phyloP scores from a whole-genome alignment of 169 alveolate species.

The Plasmodium fragile region DNA sequence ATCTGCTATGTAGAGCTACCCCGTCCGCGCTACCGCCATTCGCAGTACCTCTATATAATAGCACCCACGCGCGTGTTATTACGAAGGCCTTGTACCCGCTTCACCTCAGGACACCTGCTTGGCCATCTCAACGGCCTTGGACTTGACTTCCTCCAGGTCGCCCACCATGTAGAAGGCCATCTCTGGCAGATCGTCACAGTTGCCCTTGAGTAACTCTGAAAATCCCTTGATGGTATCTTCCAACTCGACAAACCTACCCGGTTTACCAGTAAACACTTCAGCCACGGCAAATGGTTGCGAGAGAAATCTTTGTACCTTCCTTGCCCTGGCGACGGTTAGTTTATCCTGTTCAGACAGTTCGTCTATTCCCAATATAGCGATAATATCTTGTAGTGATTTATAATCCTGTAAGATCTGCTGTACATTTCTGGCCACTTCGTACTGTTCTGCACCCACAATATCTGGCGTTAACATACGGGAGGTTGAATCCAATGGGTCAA shows the following conservation, averaged over 20 bases:
- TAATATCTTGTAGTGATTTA: slow-evolving; percentile 95
- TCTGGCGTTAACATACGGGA: slow-evolving; percentile 95
- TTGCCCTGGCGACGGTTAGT: slow-evolving; percentile 96
- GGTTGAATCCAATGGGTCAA: slow-evolving; percentile 98
- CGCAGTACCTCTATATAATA: background rate
- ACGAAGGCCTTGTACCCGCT: too few relatives aligned
- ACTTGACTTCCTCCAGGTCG: slow-evolving; percentile 93
- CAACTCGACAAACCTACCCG: slow-evolving; percentile 95
- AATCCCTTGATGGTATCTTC: slow-evolving; percentile 93
- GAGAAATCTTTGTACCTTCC: slow-evolving; percentile 95
- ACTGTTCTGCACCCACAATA: slow-evolving; percentile 95
- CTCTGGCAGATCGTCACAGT: slow-evolving; percentile 97
- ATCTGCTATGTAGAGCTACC: background rate
- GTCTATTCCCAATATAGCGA: slow-evolving; percentile 97
- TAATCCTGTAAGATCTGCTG: slow-evolving; percentile 96
- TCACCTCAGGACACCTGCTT: slow-evolving; percentile 10
- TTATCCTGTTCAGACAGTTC: slow-evolving; percentile 97
- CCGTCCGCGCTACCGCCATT: background rate
- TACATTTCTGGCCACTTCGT: slow-evolving; percentile 95
- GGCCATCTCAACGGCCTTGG: slow-evolving; percentile 90
- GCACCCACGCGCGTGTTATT: too few relatives aligned
- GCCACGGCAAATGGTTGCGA: slow-evolving; percentile 98
- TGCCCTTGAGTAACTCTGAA: slow-evolving; percentile 93
- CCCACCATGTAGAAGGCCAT: slow-evolving; percentile 98
- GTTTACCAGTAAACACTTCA: slow-evolving; percentile 96